A percentile compares a stretch with the other conserved stretches of the same genome.
Conservation (phyloP, 805 yeast genomes). For the Zygosaccharomyces kombuchaensis region DNA sequence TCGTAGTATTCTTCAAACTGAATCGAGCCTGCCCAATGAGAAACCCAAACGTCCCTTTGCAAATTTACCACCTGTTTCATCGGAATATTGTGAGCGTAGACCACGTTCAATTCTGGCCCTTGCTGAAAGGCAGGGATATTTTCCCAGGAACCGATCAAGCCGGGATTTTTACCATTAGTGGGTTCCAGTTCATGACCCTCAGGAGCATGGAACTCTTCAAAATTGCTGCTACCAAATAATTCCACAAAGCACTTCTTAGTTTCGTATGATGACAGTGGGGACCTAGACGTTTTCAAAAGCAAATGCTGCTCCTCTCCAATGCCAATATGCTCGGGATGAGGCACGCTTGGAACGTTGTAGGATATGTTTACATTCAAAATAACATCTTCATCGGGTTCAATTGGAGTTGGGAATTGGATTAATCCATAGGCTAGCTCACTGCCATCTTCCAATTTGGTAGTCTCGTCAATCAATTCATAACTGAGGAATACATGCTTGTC, state of each 20-base stretch:
- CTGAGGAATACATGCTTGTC: conserved; percentile 26
- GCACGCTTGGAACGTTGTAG: conserved; percentile 44
- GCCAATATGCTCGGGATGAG: conserved; percentile 60
- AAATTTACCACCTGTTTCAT: conserved; percentile 55
- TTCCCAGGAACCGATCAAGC: conserved; percentile 54
- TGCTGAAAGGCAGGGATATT: conserved; percentile 43
- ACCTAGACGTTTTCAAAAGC: conserved; percentile 48
- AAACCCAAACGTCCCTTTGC: conserved; percentile 79
- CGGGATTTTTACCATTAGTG: conserved; percentile 37
- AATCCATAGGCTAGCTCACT: conserved; percentile 39
- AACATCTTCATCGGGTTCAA: conserved; percentile 56
- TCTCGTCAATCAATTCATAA: conserved; percentile 29
- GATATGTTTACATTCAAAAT: conserved; percentile 48
- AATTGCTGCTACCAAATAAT: conserved; percentile 26
- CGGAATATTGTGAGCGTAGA: conserved; percentile 65
- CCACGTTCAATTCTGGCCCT: conserved; percentile 46
- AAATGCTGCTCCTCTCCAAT: conserved; percentile 61
- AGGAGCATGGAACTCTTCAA: conserved; percentile 18
- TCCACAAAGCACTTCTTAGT: conserved; percentile 52
- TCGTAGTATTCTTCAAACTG: conserved; percentile 85
- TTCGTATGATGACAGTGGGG: conserved; percentile 57
- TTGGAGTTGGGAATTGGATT: conserved; percentile 55
- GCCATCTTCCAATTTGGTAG: conserved; percentile 24
- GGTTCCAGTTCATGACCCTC: conserved; percentile 36
- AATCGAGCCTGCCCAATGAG: conserved; percentile 71